These are phyloP conservation scores for Neoboletus brunneissimus DNA, from an alignment of 768 basidiomycete genomes.

Conservation along the genomic window DNA sequence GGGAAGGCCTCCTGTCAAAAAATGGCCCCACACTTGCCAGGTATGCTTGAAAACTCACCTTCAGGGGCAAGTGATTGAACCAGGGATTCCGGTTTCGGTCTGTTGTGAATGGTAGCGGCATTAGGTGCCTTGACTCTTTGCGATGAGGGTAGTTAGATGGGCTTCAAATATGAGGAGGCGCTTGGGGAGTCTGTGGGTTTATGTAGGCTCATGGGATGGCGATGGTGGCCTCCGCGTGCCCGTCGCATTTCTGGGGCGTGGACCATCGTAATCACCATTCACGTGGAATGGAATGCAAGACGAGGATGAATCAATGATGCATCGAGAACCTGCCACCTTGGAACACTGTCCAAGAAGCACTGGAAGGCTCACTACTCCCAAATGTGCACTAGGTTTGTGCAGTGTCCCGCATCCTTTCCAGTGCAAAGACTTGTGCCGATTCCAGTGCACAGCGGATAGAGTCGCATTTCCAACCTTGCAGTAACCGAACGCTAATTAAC, in stretches of 20 bases:
- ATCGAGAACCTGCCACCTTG: background rate
- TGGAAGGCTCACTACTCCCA: background rate
- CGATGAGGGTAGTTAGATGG: constrained; percentile 10
- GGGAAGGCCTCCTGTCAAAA: background rate
- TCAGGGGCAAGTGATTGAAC: constrained; percentile 52
- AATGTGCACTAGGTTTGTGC: background rate
- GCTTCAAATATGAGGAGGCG: constrained; percentile 11
- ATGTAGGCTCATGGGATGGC: constrained; percentile 22
- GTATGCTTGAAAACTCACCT: constrained; percentile 36
- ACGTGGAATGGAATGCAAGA: constrained; percentile 21
- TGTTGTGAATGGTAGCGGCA: constrained; percentile 25
- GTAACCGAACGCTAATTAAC: background rate
- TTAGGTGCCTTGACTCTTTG: constrained; percentile 1
- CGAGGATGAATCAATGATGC: no score
- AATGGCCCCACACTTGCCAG: background rate
- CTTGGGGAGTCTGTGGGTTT: constrained; percentile 17
- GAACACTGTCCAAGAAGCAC: constrained; percentile 5
- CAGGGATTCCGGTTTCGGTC: constrained; percentile 32
- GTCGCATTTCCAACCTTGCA: constrained; percentile 9
- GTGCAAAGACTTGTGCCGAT: background rate
- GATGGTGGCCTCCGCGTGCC: constrained; percentile 20
- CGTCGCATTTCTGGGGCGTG: constrained; percentile 28
- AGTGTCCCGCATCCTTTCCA: constrained; percentile 6
- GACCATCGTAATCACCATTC: constrained; percentile 8
- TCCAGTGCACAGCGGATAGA: background rate